Conservation (phyloP, 768 basidiomycete species). For the Trametes elegans region DNA sequence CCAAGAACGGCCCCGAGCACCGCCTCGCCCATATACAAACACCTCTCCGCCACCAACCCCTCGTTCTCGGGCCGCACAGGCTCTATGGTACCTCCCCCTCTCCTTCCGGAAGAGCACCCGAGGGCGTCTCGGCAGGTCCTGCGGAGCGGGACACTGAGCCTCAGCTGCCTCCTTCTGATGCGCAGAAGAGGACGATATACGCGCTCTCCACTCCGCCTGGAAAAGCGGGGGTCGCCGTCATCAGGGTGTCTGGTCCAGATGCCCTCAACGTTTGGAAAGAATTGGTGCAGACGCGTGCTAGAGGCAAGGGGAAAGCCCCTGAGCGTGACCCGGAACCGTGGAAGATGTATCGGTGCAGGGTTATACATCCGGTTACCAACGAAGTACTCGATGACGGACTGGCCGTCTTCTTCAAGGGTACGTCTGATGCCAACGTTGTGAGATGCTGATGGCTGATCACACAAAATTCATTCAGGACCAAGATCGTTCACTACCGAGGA, state of each 20-base stretch:
- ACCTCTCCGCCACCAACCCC: not conserved
- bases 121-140: not conserved
- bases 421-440: conserved; percentile 13
- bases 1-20: conserved; percentile 8
- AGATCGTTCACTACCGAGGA: conserved; percentile 84
- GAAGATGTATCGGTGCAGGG: conserved; percentile 65
- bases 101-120: not conserved
- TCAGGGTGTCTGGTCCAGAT: conserved; percentile 81
- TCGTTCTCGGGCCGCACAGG: conserved; percentile 9
- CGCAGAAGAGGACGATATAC: conserved; percentile 77
- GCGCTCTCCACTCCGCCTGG: conserved; percentile 87
- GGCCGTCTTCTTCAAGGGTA: conserved; percentile 80
- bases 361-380: conserved; percentile 59
- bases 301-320: conserved; percentile 13
- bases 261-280: conserved; percentile 58
- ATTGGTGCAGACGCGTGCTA: conserved; percentile 45
- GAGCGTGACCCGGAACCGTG: conserved; percentile 50
- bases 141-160: not conserved
- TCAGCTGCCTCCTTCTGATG: conserved; percentile 37
- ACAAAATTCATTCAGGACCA: conserved; percentile 34
- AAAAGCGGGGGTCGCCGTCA: conserved; percentile 78
- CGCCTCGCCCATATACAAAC: conserved; percentile 12
- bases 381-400: conserved; percentile 78
- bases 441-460: not conserved
- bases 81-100: conserved; percentile 1